Evolutionary conservation across 176 grass and related monocot genomes (phyloP), one percentile per base, ranked within the genome.

Genomic region (Phoenix roebelenii): DNA sequence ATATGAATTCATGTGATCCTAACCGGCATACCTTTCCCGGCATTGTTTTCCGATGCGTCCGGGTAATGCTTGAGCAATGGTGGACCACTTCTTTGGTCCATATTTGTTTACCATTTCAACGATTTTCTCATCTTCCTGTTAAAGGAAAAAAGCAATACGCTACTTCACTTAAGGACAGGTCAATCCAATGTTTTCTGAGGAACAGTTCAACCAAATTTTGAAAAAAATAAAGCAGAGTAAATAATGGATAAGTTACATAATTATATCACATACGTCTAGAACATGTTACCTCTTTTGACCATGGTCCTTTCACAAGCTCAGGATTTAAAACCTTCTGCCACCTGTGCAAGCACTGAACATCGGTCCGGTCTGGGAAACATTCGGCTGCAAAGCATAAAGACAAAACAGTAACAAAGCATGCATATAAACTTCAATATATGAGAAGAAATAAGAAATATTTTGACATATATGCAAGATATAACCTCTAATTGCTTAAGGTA

Each of bases 311-410:
- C 23, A 59, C 18, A 23, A 52, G 67, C 55, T 77, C 68, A 64
- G 52, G 23, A 56, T 66, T 98, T 58, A 98, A 71, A 80, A 95
- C 89, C 56, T 95, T 95, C 53, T 95, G 93, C 93, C 93, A 98
- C 53, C 93, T 98, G 53, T 98, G 93, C 67, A 98, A 79, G 77
- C 93, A 98, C 73, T 98, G 93, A 56, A 98, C 93, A 76, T 98
- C 93, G 20, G 93, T 98, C 77, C 93, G 82, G 58, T 80, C 81
- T 0, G 93, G 79, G 54, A 98, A 89, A 80, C 79, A 85, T 77
- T 98, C 93, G 69, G 93, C 93, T 98, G 81, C 44, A 87, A 74
- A 83, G 64, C 39, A 61, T 2, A 44, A 44, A 44, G 35, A 44
- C 35, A 44, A 44, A 44, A 44, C 7, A 44, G 35, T 44, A 44